These are phyloP conservation scores for Exophiala sideris DNA, from an alignment of 2,329 filamentous ascomycete species.

Conservation along the genomic window DNA sequence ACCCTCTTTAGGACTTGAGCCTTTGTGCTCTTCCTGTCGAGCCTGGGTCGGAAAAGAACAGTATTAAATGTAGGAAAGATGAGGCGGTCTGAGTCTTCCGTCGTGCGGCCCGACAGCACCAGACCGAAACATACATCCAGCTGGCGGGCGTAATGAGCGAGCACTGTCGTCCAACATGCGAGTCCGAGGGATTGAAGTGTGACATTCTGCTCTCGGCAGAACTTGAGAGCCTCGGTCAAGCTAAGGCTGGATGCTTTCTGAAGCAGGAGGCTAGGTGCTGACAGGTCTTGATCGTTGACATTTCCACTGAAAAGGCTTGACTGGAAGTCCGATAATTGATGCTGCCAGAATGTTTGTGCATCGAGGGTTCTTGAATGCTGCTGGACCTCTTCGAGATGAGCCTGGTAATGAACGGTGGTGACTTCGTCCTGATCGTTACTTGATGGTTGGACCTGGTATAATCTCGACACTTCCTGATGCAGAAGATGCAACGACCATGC, in stretches of 20 bases:
- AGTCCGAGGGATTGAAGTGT: conserved; percentile 75
- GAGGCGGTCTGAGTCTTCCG: conserved; percentile 62
- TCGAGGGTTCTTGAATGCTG: conserved; percentile 47
- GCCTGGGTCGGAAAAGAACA: conserved; percentile 66
- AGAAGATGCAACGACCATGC: conserved; percentile 77
- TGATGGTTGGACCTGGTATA: neutral
- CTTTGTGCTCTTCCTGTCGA: conserved; percentile 62
- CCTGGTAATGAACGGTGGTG: neutral
- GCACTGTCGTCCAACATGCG: conserved; percentile 68
- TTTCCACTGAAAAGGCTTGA: conserved; percentile 3
- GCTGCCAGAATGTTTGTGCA: conserved; percentile 66
- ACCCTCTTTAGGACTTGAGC: conserved; percentile 66
- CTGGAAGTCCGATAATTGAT: conserved; percentile 49
- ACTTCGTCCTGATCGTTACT: neutral
- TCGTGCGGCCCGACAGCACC: conserved; percentile 80
- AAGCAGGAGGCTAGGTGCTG: conserved; percentile 36
- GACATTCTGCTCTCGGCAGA: conserved; percentile 66
- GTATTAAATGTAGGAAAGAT: conserved; percentile 94
- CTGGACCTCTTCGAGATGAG: conserved; percentile 55
- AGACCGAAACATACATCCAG: conserved; percentile 80
- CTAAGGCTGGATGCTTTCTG: conserved; percentile 48
- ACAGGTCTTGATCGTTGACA: neutral
- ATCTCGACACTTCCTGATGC: conserved; percentile 54
- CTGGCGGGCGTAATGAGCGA: conserved; percentile 60
- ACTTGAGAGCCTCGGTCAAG: conserved; percentile 45